Base-by-base conservation (phyloP, 495 filamentous ascomycete species). In the Wilcoxina mikolae region DNA sequence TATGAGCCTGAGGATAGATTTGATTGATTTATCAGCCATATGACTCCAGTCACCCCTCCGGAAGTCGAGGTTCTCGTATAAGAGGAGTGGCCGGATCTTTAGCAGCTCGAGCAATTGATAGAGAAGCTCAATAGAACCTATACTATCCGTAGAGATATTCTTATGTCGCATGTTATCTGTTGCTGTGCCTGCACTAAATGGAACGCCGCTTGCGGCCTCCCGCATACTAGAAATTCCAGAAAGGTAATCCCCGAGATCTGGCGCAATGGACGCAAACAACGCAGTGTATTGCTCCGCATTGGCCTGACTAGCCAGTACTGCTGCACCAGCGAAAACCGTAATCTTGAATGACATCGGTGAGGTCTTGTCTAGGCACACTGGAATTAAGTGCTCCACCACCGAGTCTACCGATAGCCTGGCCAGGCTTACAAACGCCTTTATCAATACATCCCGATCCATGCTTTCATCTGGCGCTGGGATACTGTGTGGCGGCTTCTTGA, bases 381-480 rank as follows among this genome's bases (percentile, higher is more conserved):
- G 71, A 4, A 74, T 69, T 25, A 82, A 67, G 25, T 68, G 69
- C 25, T 76, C 74, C 31, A 79, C 71, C 38, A 71, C 74, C 56
- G 68, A 67, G 33, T 80, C 78, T 47, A 79, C 72, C 58, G 72
- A 75, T 22, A 82, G 65, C 58, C 79, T 73, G 20, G 73, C 67
- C 44, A 80, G 69, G 66, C 75, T 77, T 50, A 82, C 77, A 62
- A 81, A 79, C 10, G 79, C 73, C 29, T 78, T 76, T n/a, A 78
- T 80, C 68, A 80, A 78, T 51, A 81, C 67, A 54, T 79, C 71
- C 57, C 74, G 71, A 52, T 80, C 78, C 47, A 79, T 60, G 24
- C 69, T 55, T 9, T 63, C 60, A 12, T 65, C 68, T 24, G 78
- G 76, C 33, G 63, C 65, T 24, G 31, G 28, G 11, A 39, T 20